Conservation (phyloP, 2,329 filamentous ascomycete genomes). For the Fusarium illudens region DNA sequence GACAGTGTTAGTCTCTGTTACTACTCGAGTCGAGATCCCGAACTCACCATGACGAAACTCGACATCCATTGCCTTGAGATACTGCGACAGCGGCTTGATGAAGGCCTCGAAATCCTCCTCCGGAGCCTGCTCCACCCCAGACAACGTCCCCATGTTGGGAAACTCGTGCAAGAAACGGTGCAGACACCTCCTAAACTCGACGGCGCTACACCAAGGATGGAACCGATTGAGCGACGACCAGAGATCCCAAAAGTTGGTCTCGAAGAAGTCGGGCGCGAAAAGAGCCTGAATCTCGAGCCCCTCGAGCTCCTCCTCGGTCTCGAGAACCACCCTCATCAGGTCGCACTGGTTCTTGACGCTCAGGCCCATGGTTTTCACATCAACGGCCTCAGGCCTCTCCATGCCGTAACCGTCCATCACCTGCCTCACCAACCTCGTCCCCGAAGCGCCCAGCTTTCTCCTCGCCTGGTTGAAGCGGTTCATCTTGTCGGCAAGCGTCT, state of each 20-base stretch:
- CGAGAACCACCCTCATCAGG: conserved; percentile 41
- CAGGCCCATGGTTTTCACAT: conserved; percentile 40
- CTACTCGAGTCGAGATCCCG: neutral
- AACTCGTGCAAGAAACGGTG: conserved; percentile 42
- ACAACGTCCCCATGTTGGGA: conserved; percentile 40
- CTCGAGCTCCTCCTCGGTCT: conserved; percentile 39
- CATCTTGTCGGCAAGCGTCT: conserved; percentile 38
- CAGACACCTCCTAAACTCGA: conserved; percentile 40
- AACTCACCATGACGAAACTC: conserved; percentile 40
- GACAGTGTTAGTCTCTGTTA: conserved; percentile 10
- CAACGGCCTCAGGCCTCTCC: conserved; percentile 37
- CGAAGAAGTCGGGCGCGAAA: conserved; percentile 40
- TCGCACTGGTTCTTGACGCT: conserved; percentile 43
- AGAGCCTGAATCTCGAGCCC: conserved; percentile 41
- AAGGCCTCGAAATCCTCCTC: conserved; percentile 42
- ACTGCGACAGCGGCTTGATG: conserved; percentile 39
- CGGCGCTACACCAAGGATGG: conserved; percentile 42
- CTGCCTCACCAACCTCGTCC: conserved; percentile 38
- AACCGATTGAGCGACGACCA: conserved; percentile 42
- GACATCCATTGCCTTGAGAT: conserved; percentile 41
- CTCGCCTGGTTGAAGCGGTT: conserved; percentile 36
- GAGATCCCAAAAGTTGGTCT: conserved; percentile 42
- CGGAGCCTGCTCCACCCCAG: conserved; percentile 38
- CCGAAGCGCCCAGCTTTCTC: conserved; percentile 37
- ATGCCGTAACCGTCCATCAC: conserved; percentile 20